Percentiles rank a stretch among this genome's conserved stretches.
phyloP scores from a whole-genome alignment of 2,329 filamentous ascomycete genomes.

The Fusarium sp. region DNA sequence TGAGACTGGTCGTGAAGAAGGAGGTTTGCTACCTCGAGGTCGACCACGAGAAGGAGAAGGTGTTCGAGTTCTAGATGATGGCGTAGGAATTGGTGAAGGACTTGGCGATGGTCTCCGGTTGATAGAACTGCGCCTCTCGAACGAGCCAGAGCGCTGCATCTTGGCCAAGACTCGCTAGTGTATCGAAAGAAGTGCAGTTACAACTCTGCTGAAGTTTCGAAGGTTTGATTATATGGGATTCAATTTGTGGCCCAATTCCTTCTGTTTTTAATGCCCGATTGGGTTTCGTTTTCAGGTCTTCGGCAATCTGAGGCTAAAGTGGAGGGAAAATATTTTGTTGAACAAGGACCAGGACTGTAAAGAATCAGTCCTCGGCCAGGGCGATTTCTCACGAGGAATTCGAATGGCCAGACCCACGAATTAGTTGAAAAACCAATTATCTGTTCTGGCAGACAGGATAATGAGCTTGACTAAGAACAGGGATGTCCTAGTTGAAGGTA shows the following conservation, averaged over 20 bases:
- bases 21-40: not conserved
- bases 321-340: not conserved
- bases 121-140: conserved; percentile 35
- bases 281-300: conserved; percentile 6
- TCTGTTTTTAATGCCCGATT: conserved; percentile 2
- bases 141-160: conserved; percentile 38
- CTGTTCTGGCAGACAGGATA: not conserved
- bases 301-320: conserved; percentile 10
- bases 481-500: conserved; percentile 25
- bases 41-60: conserved; percentile 35
- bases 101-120: conserved; percentile 14
- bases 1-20: conserved; percentile 10
- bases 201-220: not conserved
- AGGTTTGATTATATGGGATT: conserved; percentile 13
- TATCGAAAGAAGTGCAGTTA: not conserved
- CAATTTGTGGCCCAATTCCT: conserved; percentile 1
- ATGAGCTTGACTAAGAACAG: conserved; percentile 5
- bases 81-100: conserved; percentile 24
- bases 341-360: conserved; percentile 28
- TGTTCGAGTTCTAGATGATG: conserved; percentile 20
- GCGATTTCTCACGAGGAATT: not conserved
- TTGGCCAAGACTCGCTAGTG: conserved; percentile 24
- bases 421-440: conserved; percentile 2
- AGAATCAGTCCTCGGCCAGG: not conserved
- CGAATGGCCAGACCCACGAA: conserved; percentile 12